Conservation (phyloP, 2,329 filamentous ascomycete genomes). For the Calonectria hongkongensis region DNA sequence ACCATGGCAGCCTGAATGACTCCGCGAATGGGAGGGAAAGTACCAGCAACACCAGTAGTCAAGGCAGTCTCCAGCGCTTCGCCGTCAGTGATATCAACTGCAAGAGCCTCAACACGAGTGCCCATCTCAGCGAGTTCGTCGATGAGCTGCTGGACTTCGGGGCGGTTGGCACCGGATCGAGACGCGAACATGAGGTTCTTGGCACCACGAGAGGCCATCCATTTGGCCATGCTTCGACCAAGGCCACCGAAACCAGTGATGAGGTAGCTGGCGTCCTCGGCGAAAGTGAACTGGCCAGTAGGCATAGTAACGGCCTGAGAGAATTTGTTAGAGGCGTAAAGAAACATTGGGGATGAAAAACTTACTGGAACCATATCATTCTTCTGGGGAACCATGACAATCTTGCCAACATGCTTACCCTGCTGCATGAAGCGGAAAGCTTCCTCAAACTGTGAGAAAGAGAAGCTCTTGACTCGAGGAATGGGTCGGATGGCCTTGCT, state of each 20-base stretch:
- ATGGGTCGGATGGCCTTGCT: slow-evolving; percentile 1
- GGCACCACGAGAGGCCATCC: slow-evolving; percentile 28
- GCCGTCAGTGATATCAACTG: slow-evolving; percentile 7
- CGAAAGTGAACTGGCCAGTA: background rate
- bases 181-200: slow-evolving; percentile 56
- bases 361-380: slow-evolving; percentile 29
- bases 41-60: background rate
- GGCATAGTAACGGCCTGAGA: background rate
- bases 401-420: slow-evolving; percentile 39
- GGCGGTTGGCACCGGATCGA: slow-evolving; percentile 50
- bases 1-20: slow-evolving; percentile 33
- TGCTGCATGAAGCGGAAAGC: slow-evolving; percentile 37
- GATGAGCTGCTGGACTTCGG: slow-evolving; percentile 46
- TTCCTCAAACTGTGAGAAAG: slow-evolving; percentile 12
- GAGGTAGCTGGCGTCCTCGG: slow-evolving; percentile 21
- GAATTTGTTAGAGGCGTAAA: background rate
- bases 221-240: slow-evolving; percentile 24
- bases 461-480: slow-evolving; percentile 8
- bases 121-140: background rate
- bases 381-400: slow-evolving; percentile 9
- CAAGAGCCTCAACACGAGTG: slow-evolving; percentile 3
- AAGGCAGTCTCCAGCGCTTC: background rate
- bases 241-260: slow-evolving; percentile 33
- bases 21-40: slow-evolving; percentile 18
- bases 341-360: accelerated